A percentile compares a stretch with the other conserved stretches of the same genome.
phyloP scores from a whole-genome alignment of 306 rosid species.

The Comarum palustre region DNA sequence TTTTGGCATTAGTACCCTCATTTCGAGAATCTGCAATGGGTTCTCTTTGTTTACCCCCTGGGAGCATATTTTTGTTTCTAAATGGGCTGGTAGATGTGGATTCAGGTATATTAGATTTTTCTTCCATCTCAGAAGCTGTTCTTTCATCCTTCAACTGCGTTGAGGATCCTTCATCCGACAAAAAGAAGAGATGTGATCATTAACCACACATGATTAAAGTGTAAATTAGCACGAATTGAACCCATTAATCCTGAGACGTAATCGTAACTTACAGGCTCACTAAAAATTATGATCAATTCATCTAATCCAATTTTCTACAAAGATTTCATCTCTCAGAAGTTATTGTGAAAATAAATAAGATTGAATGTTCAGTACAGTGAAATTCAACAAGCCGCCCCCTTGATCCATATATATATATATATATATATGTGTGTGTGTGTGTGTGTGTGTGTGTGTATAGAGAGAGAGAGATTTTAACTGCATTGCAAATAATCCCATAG shows the following conservation, averaged over 20 bases:
- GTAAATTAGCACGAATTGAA: slow-evolving; percentile 11
- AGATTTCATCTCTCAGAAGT: background rate
- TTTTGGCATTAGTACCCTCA: slow-evolving; percentile 46
- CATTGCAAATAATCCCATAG: slow-evolving; percentile 2
- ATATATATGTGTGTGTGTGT: too few species aligned
- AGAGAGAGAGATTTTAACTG: background rate
- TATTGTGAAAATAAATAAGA: background rate
- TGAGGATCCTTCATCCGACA: slow-evolving; percentile 54
- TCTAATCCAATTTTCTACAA: background rate
- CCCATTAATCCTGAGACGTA: background rate
- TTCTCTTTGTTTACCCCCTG: slow-evolving; percentile 34
- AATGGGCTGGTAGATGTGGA: slow-evolving; percentile 55
- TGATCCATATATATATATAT: background rate
- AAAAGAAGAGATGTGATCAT: slow-evolving; percentile 16
- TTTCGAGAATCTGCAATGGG: slow-evolving; percentile 34
- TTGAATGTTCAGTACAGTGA: background rate
- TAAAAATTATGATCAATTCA: background rate
- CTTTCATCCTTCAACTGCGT: slow-evolving; percentile 64
- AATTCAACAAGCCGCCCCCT: background rate
- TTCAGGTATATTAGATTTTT: slow-evolving; percentile 53
- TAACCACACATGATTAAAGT: background rate
- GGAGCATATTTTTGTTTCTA: slow-evolving; percentile 46
- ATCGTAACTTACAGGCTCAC: background rate
- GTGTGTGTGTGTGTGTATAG: too few species aligned
- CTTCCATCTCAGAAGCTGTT: slow-evolving; percentile 44